Evolutionary conservation across 1,284 basidiomycete species (phyloP).

Genomic region (Leccinum fallax): DNA sequence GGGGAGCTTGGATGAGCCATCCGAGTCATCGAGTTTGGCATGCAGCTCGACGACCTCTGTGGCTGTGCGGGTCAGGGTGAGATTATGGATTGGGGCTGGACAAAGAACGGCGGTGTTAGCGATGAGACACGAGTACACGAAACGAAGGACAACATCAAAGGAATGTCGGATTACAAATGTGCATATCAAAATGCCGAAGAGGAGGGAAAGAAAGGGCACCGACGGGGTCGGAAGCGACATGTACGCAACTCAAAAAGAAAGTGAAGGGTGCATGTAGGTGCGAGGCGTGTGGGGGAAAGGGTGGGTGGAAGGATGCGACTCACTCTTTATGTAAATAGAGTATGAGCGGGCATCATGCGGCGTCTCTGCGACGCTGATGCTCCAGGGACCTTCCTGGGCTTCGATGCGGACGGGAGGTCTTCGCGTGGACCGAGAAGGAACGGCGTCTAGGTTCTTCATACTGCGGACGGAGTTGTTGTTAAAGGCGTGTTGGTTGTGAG

Average conservation of each 20-base stretch:
- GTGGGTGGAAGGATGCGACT: conserved; percentile 39
- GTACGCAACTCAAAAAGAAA: conserved; percentile 24
- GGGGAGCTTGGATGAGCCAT: conserved; percentile 58
- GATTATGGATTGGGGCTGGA: conserved; percentile 83
- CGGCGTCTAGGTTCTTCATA: conserved; percentile 42
- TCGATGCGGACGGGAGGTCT: conserved; percentile 53
- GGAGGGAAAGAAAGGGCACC: conserved; percentile 18
- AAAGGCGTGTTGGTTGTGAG: conserved; percentile 37
- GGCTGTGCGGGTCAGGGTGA: conserved; percentile 78
- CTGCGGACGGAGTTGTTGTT: conserved; percentile 33
- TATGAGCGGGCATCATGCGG: conserved; percentile 61
- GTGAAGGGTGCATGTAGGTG: conserved; percentile 25
- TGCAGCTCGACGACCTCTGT: conserved; percentile 78
- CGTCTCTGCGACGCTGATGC: conserved; percentile 72
- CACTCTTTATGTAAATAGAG: conserved; percentile 72
- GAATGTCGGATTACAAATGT: conserved; percentile 18
- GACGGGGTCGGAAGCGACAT: conserved; percentile 33
- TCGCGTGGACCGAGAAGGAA: conserved; percentile 37
- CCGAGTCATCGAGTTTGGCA: conserved; percentile 63
- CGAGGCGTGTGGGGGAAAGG: conserved; percentile 21
- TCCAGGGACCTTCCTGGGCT: conserved; percentile 70
- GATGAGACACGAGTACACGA: conserved; percentile 15
- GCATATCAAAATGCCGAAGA: conserved; percentile 17
- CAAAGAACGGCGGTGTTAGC: conserved; percentile 37
- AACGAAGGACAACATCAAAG: conserved; percentile 17